Evolutionary conservation across 306 rosid genomes (phyloP), one percentile per base, ranked within the genome.

Genomic region (Glycine latifolia): DNA sequence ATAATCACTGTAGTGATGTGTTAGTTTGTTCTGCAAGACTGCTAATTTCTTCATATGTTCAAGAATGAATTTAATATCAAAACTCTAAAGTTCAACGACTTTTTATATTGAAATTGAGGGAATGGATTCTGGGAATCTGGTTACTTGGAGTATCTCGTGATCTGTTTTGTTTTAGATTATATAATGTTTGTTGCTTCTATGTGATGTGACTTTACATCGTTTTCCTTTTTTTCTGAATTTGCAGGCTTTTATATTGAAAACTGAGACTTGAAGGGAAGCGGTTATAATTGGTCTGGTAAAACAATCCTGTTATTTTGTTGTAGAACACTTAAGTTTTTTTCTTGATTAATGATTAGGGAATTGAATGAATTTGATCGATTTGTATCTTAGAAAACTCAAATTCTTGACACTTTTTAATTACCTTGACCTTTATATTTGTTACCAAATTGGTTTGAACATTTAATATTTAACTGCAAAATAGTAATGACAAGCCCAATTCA

Each of bases 261-360:
- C 61, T 31, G 8, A 50, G 55, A 41, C 48, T 62, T 62, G 59
- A 72, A 72, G 35, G 66, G 79, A 72, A 72, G 73, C 48, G 62
- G 7, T 41, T 9, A 4, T 61, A 12, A 62, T 50, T 35, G 26
- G 41, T 47, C 53, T 15, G 67, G 67, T 67, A 68, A 47, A 66
- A 11, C 7, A 47, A 14, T 43, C 50, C n/a, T 46, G 58, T 43
- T 43, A 46, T 65, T 66, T 54, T 65, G 41, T 44, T 43, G 4
- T 63, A 63, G 43, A 67, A 55, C 46, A 44, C 37, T 77, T 20
- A 44, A 3, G 35, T n/a, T 11, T 74, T 12, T 54, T 54, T n/a
- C 73, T 35, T 37, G 70, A 65, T 65, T 37, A 37, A 65, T 52
- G 65, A 37, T 44, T 46, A 46, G 46, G 43, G 56, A 66, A 54